phyloP scores from a whole-genome alignment of 176 grass and related monocot genomes.

The Bolboschoenus planiculmis region DNA sequence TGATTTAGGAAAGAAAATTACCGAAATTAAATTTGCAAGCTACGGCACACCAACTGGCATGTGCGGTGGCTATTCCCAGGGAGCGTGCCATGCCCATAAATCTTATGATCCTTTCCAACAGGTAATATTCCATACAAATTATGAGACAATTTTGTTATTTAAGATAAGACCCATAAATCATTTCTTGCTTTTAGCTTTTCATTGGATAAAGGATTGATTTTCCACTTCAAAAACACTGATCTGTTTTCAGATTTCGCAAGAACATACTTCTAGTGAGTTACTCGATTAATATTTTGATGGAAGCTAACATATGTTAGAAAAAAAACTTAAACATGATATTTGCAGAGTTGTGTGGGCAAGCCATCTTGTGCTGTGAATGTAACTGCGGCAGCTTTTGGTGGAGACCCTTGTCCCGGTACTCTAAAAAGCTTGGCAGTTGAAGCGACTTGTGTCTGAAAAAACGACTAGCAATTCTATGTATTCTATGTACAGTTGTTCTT shows the following conservation, averaged over 20 bases:
- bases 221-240: neutral
- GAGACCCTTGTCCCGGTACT: conserved; percentile 82
- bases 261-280: neutral
- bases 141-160: neutral
- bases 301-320: neutral
- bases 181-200: neutral
- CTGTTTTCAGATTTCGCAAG: neutral
- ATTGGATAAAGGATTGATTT: neutral
- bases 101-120: conserved; percentile 85
- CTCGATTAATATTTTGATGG: neutral
- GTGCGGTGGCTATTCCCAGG: conserved; percentile 69
- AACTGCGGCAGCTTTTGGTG: conserved; percentile 61
- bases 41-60: conserved; percentile 77
- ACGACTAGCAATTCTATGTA: neutral
- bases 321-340: conserved; percentile 16
- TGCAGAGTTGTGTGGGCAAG: conserved; percentile 70
- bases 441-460: conserved; percentile 46
- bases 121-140: conserved; percentile 33
- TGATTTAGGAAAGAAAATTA: conserved; percentile 58
- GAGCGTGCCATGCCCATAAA: conserved; percentile 81
- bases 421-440: conserved; percentile 76
- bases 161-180: neutral
- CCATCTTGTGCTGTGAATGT: conserved; percentile 54
- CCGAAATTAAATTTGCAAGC: conserved; percentile 83
- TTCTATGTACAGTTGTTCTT: conserved; percentile 11